phyloP scores from a whole-genome alignment of 768 basidiomycete genomes.

The Boletus subparvulus region DNA sequence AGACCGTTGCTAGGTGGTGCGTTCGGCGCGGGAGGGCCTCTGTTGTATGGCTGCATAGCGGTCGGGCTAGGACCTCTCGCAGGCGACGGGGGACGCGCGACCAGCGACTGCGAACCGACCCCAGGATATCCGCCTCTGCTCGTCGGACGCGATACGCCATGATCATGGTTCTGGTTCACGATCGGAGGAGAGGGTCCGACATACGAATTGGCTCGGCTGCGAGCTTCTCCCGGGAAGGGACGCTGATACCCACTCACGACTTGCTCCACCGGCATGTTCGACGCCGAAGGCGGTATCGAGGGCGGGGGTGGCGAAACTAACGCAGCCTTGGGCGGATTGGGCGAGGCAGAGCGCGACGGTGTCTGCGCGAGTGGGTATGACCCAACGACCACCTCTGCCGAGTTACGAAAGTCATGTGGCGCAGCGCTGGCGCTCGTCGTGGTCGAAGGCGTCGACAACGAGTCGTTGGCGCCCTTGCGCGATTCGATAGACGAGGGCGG shows the following conservation, averaged over 20 bases:
- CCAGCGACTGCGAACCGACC: slow-evolving; percentile 72
- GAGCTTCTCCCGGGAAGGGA: slow-evolving; percentile 80
- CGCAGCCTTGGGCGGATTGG: slow-evolving; percentile 65
- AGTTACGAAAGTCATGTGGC: slow-evolving; percentile 65
- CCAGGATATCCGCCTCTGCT: slow-evolving; percentile 74
- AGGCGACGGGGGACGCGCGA: slow-evolving; percentile 65
- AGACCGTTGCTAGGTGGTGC: background rate
- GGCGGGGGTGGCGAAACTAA: slow-evolving; percentile 64
- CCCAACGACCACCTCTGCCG: slow-evolving; percentile 79
- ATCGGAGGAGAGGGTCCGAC: slow-evolving; percentile 31
- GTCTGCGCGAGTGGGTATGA: slow-evolving; percentile 53
- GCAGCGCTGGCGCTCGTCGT: slow-evolving; percentile 12
- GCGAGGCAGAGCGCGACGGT: slow-evolving; percentile 68
- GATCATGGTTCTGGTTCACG: slow-evolving; percentile 28
- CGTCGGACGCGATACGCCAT: slow-evolving; percentile 48
- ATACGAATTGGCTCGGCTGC: slow-evolving; percentile 54
- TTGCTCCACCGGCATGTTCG: slow-evolving; percentile 64
- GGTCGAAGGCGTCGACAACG: slow-evolving; percentile 26
- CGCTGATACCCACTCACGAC: slow-evolving; percentile 78
- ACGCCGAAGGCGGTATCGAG: slow-evolving; percentile 35
- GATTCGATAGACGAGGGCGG: slow-evolving; percentile 24
- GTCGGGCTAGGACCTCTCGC: slow-evolving; percentile 29
- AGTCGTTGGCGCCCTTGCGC: slow-evolving; percentile 27
- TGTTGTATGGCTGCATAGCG: slow-evolving; percentile 11
- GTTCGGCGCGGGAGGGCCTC: slow-evolving; percentile 3